Base-by-base conservation (phyloP, 1,284 basidiomycete species). In the Mycena sp. region DNA sequence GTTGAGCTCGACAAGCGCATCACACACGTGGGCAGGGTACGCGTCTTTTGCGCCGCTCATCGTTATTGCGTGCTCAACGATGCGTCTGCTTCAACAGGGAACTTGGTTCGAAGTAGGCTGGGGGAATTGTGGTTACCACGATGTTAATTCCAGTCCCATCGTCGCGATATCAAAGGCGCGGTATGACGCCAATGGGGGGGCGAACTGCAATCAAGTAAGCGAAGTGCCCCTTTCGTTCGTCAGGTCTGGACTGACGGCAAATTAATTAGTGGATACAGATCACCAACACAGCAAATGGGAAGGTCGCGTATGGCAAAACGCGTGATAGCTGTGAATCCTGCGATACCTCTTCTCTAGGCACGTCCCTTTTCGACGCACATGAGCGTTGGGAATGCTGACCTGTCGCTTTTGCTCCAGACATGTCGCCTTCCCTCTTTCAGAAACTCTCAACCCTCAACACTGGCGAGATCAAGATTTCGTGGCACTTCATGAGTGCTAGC, bases 381-480 rank as follows among this genome's bases (percentile, higher is more conserved):
- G 16, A 11, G 38, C 45, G 35, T 51, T 55, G 25, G 2, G 21
- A 41, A 28, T 54, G 21, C 54, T 54, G 19, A 58, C 25, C 28
- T 23, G 49, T 50, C 19, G 56, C 43, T 17, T 14, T 35, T 19
- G 1, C 32, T 9, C 21, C 67, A 88, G 88, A 89, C 71, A 81
- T 89, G 81, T 88, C 87, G 21, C 79, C 80, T 10, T 74, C 76
- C 9, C 64, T 84, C 17, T 87, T 86, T 74, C 1, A 81, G 64
- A 44, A 80, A 58, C 65, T 88, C 23, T 81, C 75, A 17, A 23
- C 68, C 2, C 77, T 85, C 32, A 65, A 54, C 54, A 68, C 69
- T 26, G 87, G 87, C 16, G 76, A 77, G n/a, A 67, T 89, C 23
- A 41, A 60, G n/a, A 75, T 88, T 52, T 65, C 67, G 0, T 89